Evolutionary conservation across 2,329 filamentous ascomycete species (phyloP).

Genomic region (Aschersonia sp.): DNA sequence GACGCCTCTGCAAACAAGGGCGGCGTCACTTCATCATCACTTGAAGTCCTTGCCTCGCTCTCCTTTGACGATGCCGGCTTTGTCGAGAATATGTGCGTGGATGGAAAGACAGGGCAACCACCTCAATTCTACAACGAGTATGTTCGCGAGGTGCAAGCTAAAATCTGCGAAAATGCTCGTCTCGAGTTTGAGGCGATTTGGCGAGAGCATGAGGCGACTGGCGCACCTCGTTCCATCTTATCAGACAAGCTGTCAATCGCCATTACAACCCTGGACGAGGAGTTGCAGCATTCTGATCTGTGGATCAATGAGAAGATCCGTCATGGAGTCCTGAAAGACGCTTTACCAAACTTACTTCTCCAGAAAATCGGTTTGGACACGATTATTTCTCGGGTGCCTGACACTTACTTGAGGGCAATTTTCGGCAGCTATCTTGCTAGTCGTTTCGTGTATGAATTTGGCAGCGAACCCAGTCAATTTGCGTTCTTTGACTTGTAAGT

Average conservation of each 20-base stretch:
- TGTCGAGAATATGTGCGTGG: slow-evolving; percentile 85
- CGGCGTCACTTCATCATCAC: slow-evolving; percentile 90
- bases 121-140: slow-evolving; percentile 90
- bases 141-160: slow-evolving; percentile 79
- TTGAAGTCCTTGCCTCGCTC: slow-evolving; percentile 87
- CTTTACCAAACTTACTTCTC: slow-evolving; percentile 69
- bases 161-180: slow-evolving; percentile 78
- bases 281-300: slow-evolving; percentile 82
- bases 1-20: slow-evolving; percentile 98
- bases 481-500: slow-evolving; percentile 97
- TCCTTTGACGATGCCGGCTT: slow-evolving; percentile 88
- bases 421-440: slow-evolving; percentile 93
- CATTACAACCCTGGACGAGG: slow-evolving; percentile 93
- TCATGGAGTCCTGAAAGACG: slow-evolving; percentile 65
- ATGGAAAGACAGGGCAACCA: slow-evolving; percentile 47
- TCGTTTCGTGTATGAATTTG: slow-evolving; percentile 92
- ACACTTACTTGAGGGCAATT: slow-evolving; percentile 83
- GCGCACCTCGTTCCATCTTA: slow-evolving; percentile 66
- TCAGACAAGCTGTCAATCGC: slow-evolving; percentile 83
- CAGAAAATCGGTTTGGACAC: slow-evolving; percentile 84
- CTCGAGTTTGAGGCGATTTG: slow-evolving; percentile 98
- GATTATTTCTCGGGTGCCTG: slow-evolving; percentile 75
- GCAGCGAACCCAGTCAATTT: slow-evolving; percentile 85
- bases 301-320: slow-evolving; percentile 76
- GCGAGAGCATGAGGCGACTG: slow-evolving; percentile 78